Evolutionary conservation across 352 stramenopile genomes (phyloP), one percentile per base, ranked within the genome.

Genomic region (Globisporangium polare): DNA sequence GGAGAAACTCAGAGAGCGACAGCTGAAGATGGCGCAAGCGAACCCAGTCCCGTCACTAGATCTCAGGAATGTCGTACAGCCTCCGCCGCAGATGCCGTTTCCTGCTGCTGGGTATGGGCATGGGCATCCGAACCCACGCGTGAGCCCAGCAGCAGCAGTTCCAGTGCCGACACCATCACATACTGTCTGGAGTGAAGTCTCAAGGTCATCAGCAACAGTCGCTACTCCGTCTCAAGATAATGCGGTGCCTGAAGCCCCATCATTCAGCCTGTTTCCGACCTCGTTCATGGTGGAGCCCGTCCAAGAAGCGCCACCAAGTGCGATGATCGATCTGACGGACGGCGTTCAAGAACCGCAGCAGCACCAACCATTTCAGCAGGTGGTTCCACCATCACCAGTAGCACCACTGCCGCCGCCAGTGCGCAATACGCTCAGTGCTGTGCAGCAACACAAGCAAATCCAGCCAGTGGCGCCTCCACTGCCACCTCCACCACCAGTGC

Each of bases 1-100:
- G 7, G 71, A 79, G 26, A 83, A 87, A 46, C 60, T 89, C n/a
- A 60, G 87, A 49, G 67, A 78, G 62, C 69, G 69, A 41, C 73
- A 70, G 35, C 43, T 50, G n/a, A 69, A 72, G 46, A 41, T 65
- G 12, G 54, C 63, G 20, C 68, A 66, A 46, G 42, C 37, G 35
- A 46, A 31, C 6, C 22, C 29, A 42, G 17, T 7, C 1, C 24
- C 41, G 17, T 52, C 31, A 3, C 2, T 12, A 24, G 22, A 59
- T 24, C 15, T 3, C 12, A 50, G 17, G 17, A 41, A 39, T 24
- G 22, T 20, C 17, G 37, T 18, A 10, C 20, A 65, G 15, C 9
- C 33, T 46, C 58, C 39, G 27, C 37, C 29, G 43, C 49, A 54
- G 27, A 41, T 27, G 20, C 6, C 50, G 24, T 7, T n/a, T 27